phyloP scores from a whole-genome alignment of 129 eudicot species.

The Artemisia tridentata region DNA sequence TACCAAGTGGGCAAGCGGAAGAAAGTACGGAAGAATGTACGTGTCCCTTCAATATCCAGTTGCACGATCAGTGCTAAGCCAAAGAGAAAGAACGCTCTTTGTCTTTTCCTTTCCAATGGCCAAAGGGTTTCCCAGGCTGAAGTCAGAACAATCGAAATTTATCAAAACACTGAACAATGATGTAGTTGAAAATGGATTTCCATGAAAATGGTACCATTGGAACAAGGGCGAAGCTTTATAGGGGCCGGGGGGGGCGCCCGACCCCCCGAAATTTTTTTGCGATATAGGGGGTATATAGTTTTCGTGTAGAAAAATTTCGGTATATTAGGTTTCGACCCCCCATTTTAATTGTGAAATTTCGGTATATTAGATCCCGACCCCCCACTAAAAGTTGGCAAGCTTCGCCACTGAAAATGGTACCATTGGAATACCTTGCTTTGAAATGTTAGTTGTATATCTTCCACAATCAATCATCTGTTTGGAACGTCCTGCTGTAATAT shows the following conservation, averaged over 20 bases:
- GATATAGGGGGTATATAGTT: too few relatives aligned
- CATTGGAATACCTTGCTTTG: conserved; percentile 72
- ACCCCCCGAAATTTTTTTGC: too few relatives aligned
- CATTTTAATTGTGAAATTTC: too few relatives aligned
- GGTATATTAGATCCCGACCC: too few relatives aligned
- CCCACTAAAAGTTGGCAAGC: too few relatives aligned
- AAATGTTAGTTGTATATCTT: conserved; percentile 49
- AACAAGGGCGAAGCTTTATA: too few relatives aligned
- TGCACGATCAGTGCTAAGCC: conserved; percentile 89
- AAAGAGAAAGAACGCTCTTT: conserved; percentile 91
- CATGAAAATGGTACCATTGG: background rate
- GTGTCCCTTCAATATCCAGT: conserved; percentile 87
- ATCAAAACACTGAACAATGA: conserved; percentile 6
- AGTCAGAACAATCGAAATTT: background rate
- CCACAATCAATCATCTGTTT: conserved; percentile 41
- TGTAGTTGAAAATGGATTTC: conserved; percentile 15
- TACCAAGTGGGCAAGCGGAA: conserved; percentile 94
- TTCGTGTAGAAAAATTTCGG: too few relatives aligned
- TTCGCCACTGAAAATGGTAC: too few relatives aligned
- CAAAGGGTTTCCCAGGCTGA: conserved; percentile 97
- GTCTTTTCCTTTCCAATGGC: conserved; percentile 96
- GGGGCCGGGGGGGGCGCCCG: too few relatives aligned
- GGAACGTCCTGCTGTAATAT: conserved; percentile 47
- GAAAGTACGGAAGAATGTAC: conserved; percentile 86
- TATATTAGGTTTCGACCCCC: too few relatives aligned